Evolutionary conservation across 148 eudicot species (phyloP).

Genomic region (Dianthus caryophyllus): DNA sequence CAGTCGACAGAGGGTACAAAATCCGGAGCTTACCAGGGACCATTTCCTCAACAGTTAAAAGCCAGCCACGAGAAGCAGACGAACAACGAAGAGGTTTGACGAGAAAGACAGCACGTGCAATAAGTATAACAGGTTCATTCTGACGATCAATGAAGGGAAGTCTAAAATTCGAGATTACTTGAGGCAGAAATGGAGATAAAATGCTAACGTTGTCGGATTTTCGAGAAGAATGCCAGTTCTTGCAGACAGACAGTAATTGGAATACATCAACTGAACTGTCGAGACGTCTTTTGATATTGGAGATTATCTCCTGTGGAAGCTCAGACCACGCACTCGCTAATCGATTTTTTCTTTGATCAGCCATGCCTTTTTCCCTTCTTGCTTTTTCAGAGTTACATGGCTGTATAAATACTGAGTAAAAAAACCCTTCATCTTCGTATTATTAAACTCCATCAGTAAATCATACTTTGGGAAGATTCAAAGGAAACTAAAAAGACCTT

Average conservation of each 20-base stretch:
- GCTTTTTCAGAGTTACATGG: background rate
- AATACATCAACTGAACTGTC: background rate
- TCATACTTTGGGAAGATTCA: no score
- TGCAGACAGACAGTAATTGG: conserved; percentile 7
- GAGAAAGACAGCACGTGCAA: conserved; percentile 11
- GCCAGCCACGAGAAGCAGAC: background rate
- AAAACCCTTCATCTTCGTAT: background rate
- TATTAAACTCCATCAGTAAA: no score
- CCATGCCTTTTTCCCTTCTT: background rate
- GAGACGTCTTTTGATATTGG: background rate
- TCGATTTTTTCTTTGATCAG: background rate
- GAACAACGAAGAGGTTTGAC: background rate
- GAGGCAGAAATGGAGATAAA: background rate
- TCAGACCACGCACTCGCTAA: background rate
- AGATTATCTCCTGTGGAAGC: conserved; percentile 3
- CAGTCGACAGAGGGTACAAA: conserved; percentile 7
- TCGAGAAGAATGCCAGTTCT: conserved; percentile 5
- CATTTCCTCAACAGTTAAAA: conserved; percentile 5
- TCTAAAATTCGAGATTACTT: background rate
- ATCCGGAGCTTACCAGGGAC: conserved; percentile 8
- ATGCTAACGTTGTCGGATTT: background rate
- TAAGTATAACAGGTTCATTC: background rate
- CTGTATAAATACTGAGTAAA: background rate
- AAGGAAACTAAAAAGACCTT: no score
- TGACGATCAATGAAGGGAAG: conserved; percentile 5